Percentiles rank a stretch among this genome's conserved stretches.
Conservation (phyloP, 345 rosid species). For the Linum tenue region DNA sequence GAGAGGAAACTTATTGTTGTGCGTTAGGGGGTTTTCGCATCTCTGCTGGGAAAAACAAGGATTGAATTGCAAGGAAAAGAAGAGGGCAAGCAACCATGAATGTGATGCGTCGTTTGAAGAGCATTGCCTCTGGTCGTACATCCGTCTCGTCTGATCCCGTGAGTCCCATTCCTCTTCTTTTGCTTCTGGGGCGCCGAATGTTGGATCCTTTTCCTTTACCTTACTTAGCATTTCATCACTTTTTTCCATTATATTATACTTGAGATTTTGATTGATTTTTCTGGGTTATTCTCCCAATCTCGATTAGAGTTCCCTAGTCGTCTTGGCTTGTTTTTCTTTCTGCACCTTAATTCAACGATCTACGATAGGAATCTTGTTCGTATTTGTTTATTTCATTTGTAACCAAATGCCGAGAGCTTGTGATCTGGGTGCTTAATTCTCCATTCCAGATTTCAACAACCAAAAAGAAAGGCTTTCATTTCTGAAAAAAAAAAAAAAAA, state of each 20-base stretch:
- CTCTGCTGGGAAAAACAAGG: slow-evolving; percentile 11
- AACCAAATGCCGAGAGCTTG: not conserved
- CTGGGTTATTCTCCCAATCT: too few species aligned
- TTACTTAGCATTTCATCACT: not conserved
- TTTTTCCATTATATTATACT: not conserved
- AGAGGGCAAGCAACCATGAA: slow-evolving; percentile 38
- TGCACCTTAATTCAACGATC: too few species aligned
- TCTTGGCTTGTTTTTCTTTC: too few species aligned
- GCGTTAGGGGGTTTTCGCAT: not conserved
- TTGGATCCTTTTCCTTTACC: not conserved
- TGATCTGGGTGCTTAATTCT: not conserved
- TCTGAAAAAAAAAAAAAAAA: too few species aligned
- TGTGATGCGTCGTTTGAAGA: slow-evolving; percentile 91
- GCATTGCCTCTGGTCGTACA: slow-evolving; percentile 90
- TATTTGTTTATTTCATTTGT: not conserved
- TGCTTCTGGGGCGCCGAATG: not conserved
- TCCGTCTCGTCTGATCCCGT: slow-evolving; percentile 82
- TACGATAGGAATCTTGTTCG: not conserved
- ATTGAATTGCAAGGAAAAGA: slow-evolving; percentile 12
- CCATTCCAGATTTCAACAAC: too few species aligned
- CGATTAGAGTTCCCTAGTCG: too few species aligned
- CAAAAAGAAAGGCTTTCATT: too few species aligned
- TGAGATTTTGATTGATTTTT: too few species aligned
- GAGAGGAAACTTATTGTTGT: too few species aligned
- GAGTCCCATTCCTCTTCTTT: slow-evolving; percentile 9